Percentiles rank a stretch among this genome's conserved stretches.
Evolutionary conservation across 202 grass and related monocot genomes (phyloP).

Genomic region (Schoenoplectus tabernaemontani): DNA sequence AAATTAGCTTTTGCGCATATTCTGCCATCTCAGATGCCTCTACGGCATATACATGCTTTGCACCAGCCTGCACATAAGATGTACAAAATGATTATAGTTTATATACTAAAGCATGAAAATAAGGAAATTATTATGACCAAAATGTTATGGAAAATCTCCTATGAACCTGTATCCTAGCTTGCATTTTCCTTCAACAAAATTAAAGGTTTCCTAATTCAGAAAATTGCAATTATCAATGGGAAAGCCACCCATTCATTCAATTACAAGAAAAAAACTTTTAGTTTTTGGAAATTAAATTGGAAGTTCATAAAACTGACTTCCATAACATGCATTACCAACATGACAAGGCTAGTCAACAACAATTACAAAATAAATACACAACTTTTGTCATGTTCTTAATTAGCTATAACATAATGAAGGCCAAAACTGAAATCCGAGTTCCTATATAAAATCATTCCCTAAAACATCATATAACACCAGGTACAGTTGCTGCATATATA

Average conservation of each 20-base stretch:
- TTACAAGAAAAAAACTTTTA: no score
- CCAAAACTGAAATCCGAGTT: background rate
- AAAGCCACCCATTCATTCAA: no score
- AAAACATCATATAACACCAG: slow-evolving; percentile 1
- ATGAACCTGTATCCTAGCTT: background rate
- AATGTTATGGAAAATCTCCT: background rate
- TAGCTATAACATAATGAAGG: background rate
- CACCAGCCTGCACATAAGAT: slow-evolving; percentile 69
- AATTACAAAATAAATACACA: background rate
- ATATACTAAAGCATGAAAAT: background rate
- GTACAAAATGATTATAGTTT: background rate
- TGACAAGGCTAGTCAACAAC: background rate
- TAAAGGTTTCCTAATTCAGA: background rate
- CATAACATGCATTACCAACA: background rate
- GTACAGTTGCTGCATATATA: background rate
- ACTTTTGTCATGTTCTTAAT: background rate
- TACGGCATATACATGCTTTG: slow-evolving; percentile 95
- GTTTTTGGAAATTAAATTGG: background rate
- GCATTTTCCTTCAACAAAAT: background rate
- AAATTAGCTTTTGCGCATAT: slow-evolving; percentile 73
- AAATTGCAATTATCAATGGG: background rate
- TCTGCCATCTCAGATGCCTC: slow-evolving; percentile 99
- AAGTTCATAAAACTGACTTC: background rate
- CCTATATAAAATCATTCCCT: background rate
- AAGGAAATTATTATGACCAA: background rate